Evolutionary conservation across 2,329 filamentous ascomycete genomes (phyloP).

Genomic region (Verticillium klebahnii): DNA sequence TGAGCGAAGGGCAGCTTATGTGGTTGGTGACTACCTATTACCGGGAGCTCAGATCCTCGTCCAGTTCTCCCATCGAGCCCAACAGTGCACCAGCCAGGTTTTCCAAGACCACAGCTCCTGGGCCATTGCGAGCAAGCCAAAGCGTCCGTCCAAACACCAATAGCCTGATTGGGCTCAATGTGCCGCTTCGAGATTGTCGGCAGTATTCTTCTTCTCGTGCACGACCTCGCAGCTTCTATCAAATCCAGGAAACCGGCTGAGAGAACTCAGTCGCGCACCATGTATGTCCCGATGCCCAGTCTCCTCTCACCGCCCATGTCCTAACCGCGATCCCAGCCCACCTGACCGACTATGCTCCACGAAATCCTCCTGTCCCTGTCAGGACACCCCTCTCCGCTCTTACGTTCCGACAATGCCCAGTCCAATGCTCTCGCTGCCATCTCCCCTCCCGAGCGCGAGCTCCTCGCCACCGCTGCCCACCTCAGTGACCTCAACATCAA

Average conservation of each 20-base stretch:
- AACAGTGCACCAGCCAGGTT: not conserved
- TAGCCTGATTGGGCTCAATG: slow-evolving; percentile 27
- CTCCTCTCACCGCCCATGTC: not conserved
- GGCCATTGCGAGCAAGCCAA: not conserved
- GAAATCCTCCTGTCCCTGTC: slow-evolving; percentile 96
- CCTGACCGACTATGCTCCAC: slow-evolving; percentile 70
- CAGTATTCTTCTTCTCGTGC: slow-evolving; percentile 41
- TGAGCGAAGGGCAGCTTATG: not conserved
- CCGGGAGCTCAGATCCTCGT: not conserved
- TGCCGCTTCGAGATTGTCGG: slow-evolving; percentile 51
- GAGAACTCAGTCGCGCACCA: slow-evolving; percentile 6
- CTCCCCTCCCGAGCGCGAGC: slow-evolving; percentile 76
- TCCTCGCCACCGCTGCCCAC: slow-evolving; percentile 71
- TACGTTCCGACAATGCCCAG: slow-evolving; percentile 50
- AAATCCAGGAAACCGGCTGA: slow-evolving; percentile 24
- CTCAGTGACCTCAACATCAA: slow-evolving; percentile 74
- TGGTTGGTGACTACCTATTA: not conserved
- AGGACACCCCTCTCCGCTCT: slow-evolving; percentile 85
- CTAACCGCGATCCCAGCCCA: slow-evolving; percentile 2
- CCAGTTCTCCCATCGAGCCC: not conserved
- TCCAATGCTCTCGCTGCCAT: slow-evolving; percentile 43
- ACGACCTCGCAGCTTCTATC: slow-evolving; percentile 36
- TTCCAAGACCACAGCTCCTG: not conserved
- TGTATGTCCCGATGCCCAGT: slow-evolving; percentile 3
- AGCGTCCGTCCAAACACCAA: not conserved